Conservation (phyloP, 2,329 filamentous ascomycete genomes). For the Aspergillus sclerotialis region DNA sequence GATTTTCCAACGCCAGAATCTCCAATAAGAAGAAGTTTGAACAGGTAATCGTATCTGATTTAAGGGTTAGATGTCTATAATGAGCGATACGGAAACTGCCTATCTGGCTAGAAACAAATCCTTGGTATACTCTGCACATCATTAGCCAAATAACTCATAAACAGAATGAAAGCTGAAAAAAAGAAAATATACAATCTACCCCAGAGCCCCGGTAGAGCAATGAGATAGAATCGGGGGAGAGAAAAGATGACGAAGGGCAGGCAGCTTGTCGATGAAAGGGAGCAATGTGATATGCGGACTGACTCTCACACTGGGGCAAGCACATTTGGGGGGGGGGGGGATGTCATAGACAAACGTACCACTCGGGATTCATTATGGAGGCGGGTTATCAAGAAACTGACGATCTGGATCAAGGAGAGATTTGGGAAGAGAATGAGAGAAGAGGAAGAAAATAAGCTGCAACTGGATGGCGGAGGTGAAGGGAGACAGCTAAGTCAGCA, state of each 20-base stretch:
- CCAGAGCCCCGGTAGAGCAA: too few relatives aligned
- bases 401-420: conserved; percentile 9
- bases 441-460: conserved; percentile 1
- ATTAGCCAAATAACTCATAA: too few relatives aligned
- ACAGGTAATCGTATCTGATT: conserved; percentile 98
- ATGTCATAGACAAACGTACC: conserved; percentile 27
- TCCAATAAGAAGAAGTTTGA: conserved; percentile 99
- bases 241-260: too few relatives aligned
- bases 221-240: too few relatives aligned
- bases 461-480: too few relatives aligned
- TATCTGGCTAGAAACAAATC: too few relatives aligned
- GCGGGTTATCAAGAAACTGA: conserved; percentile 6
- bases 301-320: neutral
- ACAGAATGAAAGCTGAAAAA: too few relatives aligned
- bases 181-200: too few relatives aligned
- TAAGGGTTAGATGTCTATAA: conserved; percentile 18
- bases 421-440: conserved; percentile 4
- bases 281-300: too few relatives aligned
- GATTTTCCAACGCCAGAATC: conserved; percentile 99
- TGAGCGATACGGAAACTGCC: conserved; percentile 3
- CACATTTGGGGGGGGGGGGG: neutral
- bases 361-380: conserved; percentile 45
- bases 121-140: too few relatives aligned
- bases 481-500: conserved; percentile 2
- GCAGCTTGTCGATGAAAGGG: too few relatives aligned